Evolutionary conservation across 768 basidiomycete genomes (phyloP), one percentile per base, ranked within the genome.

Genomic region (Trametes gibbosa): DNA sequence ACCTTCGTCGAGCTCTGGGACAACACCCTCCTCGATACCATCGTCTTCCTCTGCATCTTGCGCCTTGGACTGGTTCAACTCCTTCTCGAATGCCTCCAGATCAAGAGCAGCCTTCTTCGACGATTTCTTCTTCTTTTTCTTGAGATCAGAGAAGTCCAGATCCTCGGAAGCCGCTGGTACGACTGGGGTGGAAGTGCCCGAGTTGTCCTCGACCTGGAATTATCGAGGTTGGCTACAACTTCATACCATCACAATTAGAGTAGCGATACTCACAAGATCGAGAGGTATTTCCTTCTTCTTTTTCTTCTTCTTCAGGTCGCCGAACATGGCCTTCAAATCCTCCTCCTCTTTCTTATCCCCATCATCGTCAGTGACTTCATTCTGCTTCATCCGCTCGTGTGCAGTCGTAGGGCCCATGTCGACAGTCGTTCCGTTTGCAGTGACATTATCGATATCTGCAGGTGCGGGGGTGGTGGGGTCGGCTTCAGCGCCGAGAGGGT

Each of bases 91-190:
- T 1, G 92, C 95, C 70, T 96, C 93, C 66, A 96, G 77, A 71
- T 95, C 92, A 52, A 90, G 86, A 2, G 90, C 85, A 19, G 88
- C 83, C 77, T 96, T 98, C 79, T 95, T 96, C 60, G 81, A 76
- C 29, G 81, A 80, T 70, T 95, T 95, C 77, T 95, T 95, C 80
- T 94, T 95, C 80, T 95, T 95, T 81, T 95, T 96, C 79, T 98
- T 97, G 73, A 98, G 80, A 71, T 98, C 96, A 7, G 90, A 92
- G 72, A 98, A 98, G 76, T 94, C 92, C 58, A 95, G 80, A 66
- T 95, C 95, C 61, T 90, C 92, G 12, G 83, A 77, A 5, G 65
- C 65, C 4, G 65, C 66, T n/a, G 63, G 66, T 8, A 32, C 57
- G 1, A 70, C 58, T 17, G 87, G 84, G 14, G 88, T 86, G 0